phyloP scores from a whole-genome alignment of 352 stramenopile species.

The Bremia lactucae region DNA sequence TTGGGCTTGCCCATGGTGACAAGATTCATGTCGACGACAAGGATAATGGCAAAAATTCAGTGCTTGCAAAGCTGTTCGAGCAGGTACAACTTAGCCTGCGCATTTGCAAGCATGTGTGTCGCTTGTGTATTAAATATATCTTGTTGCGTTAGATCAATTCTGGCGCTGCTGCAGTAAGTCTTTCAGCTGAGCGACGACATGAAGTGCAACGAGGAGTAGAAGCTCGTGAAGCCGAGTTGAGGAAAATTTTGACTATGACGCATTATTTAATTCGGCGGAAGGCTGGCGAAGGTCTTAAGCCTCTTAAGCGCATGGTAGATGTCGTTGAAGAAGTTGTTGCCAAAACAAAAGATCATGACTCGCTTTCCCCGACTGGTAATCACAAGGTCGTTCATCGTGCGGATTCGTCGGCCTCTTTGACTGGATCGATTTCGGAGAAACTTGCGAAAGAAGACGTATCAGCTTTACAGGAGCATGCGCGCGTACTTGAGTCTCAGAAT shows the following conservation, averaged over 20 bases:
- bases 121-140: background rate
- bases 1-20: conserved; percentile 78
- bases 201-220: conserved; percentile 83
- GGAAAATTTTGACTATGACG: conserved; percentile 75
- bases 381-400: conserved; percentile 24
- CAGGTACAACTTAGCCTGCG: conserved; percentile 29
- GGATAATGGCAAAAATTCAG: conserved; percentile 61
- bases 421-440: conserved; percentile 37
- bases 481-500: conserved; percentile 78
- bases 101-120: background rate
- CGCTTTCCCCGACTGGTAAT: conserved; percentile 9
- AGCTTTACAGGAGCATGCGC: conserved; percentile 65
- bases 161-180: conserved; percentile 65
- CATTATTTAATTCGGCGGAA: conserved; percentile 71
- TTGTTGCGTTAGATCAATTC: conserved; percentile 58
- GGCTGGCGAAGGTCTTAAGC: conserved; percentile 35
- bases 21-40: conserved; percentile 85
- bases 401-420: conserved; percentile 32
- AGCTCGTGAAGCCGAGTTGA: conserved; percentile 69
- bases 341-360: conserved; percentile 16
- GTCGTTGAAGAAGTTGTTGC: conserved; percentile 23
- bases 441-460: conserved; percentile 49
- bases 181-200: conserved; percentile 74
- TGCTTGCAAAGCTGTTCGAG: conserved; percentile 70
- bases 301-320: conserved; percentile 11